Evolutionary conservation across 129 eudicot species (phyloP), one percentile per base, ranked within the genome.

Genomic region (Oenanthe sinensis): DNA sequence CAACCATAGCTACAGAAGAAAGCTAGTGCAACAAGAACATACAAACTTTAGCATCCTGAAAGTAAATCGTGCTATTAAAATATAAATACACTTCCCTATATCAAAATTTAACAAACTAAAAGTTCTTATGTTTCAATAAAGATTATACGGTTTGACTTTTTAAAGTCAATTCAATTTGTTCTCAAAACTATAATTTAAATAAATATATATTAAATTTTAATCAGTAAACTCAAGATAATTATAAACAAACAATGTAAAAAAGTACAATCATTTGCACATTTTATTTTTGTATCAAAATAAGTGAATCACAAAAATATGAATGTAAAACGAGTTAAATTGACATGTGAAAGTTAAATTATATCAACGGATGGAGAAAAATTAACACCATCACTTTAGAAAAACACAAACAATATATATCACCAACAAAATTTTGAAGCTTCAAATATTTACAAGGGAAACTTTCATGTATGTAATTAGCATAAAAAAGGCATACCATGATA

Each of bases 401-500:
- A 4, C 20, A 42, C 72, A 67, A 67, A 30, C 30, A 67, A 28
- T 1, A 30, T 13, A 13, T 30, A 67, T 67, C 39, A 67, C 43
- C 72, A 33, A 67, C 72, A 67, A 13, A 10, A 30, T 15, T 30
- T 60, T 67, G 4, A 30, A 28, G 40, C 72, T 65, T 28, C 40
- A 13, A 4, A 26, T 65, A 30, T 30, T 28, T 20, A 4, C 42
- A 28, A 30, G 72, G 42, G 22, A 15, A 67, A 33, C 68, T 60
- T 60, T n/a, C 15, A 33, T 28, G 42, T 14, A 30, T 4, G 22
- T 67, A 67, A 79, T 39, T 19, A 79, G 62, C 26, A 76, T 47
- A 37, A 1, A 67, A 14, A 74, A 13, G 13, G 20, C 78, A 77
- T 86, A 94, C 98, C 99, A 92, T 95, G 33, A 92, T 84, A 65